Base-by-base conservation (phyloP, 2,329 filamentous ascomycete species). In the Apiospora kogelbergensis region DNA sequence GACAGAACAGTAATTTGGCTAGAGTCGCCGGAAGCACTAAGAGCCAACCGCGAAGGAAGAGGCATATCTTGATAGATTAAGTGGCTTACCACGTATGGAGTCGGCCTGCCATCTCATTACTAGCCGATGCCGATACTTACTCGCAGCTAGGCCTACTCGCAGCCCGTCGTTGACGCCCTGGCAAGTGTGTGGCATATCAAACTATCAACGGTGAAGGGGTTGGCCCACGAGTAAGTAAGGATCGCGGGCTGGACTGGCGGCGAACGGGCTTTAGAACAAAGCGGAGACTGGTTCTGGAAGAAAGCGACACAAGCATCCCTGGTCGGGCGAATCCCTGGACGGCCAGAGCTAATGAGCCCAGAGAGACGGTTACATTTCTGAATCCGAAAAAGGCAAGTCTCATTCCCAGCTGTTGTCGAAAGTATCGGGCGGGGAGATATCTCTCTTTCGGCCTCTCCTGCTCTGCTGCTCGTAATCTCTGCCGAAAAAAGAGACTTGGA, bases 251-350 rank as follows among this genome's bases (percentile, higher is more conserved):
- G 46, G 26, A 57, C n/a, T 46, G 44, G n/a, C 26, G 26, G 48
- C 26, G 7, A 17, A 37, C 30, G 53, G 53, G 26, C 53, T 60
- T 60, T 60, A 60, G 53, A 60, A 60, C 53, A 60, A 60, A 60
- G 53, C 30, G 53, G 53, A 20, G 53, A 22, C 22, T n/a, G 53
- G 5, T 60, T 60, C 48, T 60, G 53, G 53, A 60, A 60, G 53
- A 60, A 37, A 17, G n/a, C 10, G 53, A 60, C 53, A 60, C 53
- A 60, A n/a, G 53, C 53, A 60, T 60, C 53, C 53, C 53, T 37
- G 53, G 30, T 37, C 53, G 33, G 20, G 3, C 3, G 30, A n/a
- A 37, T 17, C 30, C 44, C 44, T 46, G 44, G 44, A 6, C 48
- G n/a, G 26, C 26, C 30, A 15, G 20, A 57, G 48, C 48, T 33